phyloP scores from a whole-genome alignment of 352 stramenopile species.

The Pythium pyrilobum region DNA sequence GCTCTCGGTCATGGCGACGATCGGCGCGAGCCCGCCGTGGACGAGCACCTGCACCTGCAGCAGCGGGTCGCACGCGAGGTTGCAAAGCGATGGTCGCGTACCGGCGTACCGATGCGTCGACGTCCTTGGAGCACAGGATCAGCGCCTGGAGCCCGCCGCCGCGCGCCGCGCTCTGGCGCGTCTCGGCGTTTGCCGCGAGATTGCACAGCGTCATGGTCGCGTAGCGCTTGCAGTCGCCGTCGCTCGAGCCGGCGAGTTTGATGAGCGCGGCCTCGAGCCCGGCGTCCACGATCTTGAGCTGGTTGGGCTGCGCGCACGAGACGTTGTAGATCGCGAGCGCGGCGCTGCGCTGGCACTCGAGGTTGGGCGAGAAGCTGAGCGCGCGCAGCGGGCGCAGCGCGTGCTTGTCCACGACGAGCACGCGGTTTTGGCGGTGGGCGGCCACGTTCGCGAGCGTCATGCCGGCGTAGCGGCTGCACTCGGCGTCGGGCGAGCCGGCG shows the following conservation, averaged over 20 bases:
- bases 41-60: conserved; percentile 92
- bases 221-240: conserved; percentile 93
- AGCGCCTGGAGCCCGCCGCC: conserved; percentile 91
- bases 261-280: conserved; percentile 88
- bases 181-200: conserved; percentile 92
- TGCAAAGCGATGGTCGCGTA: conserved; percentile 96
- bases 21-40: conserved; percentile 86
- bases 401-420: conserved; percentile 84
- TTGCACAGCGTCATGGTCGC: conserved; percentile 95
- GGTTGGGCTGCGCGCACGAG: conserved; percentile 89
- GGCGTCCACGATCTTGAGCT: conserved; percentile 85
- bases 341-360: conserved; percentile 89
- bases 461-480: conserved; percentile 85
- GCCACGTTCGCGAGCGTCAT: conserved; percentile 95
- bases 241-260: conserved; percentile 66
- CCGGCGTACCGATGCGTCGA: conserved; percentile 72
- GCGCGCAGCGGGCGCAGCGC: conserved; percentile 73
- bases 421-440: conserved; percentile 82
- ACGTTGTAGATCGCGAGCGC: conserved; percentile 95
- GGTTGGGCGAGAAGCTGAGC: conserved; percentile 72
- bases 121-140: conserved; percentile 85
- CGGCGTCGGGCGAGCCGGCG: conserved; percentile 52
- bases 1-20: conserved; percentile 74
- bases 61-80: conserved; percentile 88
- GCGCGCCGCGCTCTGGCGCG: conserved; percentile 74